Evolutionary conservation across 441 rosid species (phyloP).

Genomic region (Jatropha multifida): DNA sequence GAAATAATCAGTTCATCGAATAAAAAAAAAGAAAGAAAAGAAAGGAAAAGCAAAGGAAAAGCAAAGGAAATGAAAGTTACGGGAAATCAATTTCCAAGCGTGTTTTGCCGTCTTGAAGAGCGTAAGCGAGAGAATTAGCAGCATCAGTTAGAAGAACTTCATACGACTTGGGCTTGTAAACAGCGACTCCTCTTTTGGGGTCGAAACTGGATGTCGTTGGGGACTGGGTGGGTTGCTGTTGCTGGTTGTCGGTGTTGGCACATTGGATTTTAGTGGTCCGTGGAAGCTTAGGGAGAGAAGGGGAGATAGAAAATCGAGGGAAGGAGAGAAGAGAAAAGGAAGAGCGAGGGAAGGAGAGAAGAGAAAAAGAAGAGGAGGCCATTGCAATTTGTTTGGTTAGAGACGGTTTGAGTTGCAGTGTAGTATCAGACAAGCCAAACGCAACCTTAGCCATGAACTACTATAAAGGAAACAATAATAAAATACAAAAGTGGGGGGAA

Average conservation of each 20-base stretch:
- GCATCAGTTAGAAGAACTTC: constrained; percentile 80
- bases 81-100: constrained; percentile 93
- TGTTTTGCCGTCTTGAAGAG: constrained; percentile 70
- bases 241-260: constrained; percentile 21
- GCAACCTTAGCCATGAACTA: background rate
- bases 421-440: background rate
- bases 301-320: constrained; percentile 7
- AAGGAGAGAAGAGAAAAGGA: constrained; percentile 7
- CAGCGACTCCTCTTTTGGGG: constrained; percentile 61
- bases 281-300: constrained; percentile 14
- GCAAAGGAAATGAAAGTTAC: constrained; percentile 34
- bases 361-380: constrained; percentile 28
- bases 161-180: constrained; percentile 90
- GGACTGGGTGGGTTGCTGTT: constrained; percentile 25
- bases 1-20: background rate
- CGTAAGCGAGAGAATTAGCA: constrained; percentile 67
- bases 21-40: constrained; percentile 2
- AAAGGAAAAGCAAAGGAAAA: background rate
- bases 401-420: background rate
- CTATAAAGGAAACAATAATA: too few relatives aligned
- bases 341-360: constrained; percentile 18
- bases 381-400: constrained; percentile 12
- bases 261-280: constrained; percentile 29
- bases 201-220: constrained; percentile 35
- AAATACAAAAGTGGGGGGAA: background rate